phyloP scores from a whole-genome alignment of 2,329 filamentous ascomycete species.

The Cordyceps cateniannulata region DNA sequence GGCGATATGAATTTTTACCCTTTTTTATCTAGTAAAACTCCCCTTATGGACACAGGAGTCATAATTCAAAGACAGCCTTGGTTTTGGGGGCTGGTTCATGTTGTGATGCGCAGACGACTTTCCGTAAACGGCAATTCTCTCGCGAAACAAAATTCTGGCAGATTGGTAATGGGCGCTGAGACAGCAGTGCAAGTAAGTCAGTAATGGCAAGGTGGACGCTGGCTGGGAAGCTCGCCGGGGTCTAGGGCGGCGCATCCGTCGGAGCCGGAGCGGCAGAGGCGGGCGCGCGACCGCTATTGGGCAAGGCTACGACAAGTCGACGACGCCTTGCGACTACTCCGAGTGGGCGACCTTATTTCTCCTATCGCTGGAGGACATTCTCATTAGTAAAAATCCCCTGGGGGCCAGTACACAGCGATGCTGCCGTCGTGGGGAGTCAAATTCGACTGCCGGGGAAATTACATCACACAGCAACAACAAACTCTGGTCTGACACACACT shows the following conservation, averaged over 20 bases:
- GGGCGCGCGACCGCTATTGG: neutral
- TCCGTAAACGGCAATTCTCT: conserved; percentile 1
- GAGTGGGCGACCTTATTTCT: neutral
- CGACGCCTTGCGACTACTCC: neutral
- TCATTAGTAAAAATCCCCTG: too few relatives aligned
- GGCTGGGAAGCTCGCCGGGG: neutral
- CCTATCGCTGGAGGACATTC: too few relatives aligned
- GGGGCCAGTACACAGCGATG: too few relatives aligned
- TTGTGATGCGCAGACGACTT: conserved; percentile 2
- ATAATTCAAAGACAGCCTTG: neutral
- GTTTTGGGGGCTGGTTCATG: neutral
- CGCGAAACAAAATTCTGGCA: neutral
- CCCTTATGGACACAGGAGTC: too few relatives aligned
- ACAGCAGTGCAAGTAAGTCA: neutral
- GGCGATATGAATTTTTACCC: too few relatives aligned
- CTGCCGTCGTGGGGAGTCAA: too few relatives aligned
- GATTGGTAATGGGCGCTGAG: neutral
- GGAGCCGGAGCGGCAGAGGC: conserved; percentile 9
- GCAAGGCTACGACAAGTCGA: neutral
- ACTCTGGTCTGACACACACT: too few relatives aligned
- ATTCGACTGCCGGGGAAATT: too few relatives aligned
- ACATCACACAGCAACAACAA: neutral
- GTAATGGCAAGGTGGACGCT: too few relatives aligned
- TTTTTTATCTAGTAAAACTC: too few relatives aligned
- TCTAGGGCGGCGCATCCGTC: conserved; percentile 3